These are phyloP conservation scores for Taiozyma sp. DNA, from an alignment of 1,139 yeast species.

Conservation along the genomic window DNA sequence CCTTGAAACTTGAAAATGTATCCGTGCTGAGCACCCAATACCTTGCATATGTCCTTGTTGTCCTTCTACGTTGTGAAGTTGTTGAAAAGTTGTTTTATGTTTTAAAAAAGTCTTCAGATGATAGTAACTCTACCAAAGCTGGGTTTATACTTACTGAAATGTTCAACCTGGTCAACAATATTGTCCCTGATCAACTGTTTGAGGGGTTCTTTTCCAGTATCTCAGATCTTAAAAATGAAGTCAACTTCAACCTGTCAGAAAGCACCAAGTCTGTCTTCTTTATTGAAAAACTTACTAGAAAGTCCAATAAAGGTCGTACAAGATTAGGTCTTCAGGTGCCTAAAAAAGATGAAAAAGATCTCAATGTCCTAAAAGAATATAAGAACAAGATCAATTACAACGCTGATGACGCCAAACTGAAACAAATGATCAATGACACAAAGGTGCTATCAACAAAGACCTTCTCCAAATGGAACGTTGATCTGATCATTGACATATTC, in stretches of 20 bases:
- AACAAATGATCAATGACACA: conserved; percentile 59
- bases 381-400: conserved; percentile 43
- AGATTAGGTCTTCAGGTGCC: conserved; percentile 28
- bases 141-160: conserved; percentile 60
- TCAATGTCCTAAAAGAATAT: conserved; percentile 34
- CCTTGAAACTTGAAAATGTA: conserved; percentile 27
- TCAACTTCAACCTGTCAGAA: conserved; percentile 1
- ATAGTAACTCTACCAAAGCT: conserved; percentile 50
- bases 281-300: conserved; percentile 41
- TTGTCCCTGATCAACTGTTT: conserved; percentile 31
- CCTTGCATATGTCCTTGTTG: conserved; percentile 49
- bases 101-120: conserved; percentile 42
- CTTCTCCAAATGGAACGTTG: conserved; percentile 88
- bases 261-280: conserved; percentile 10
- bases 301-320: conserved; percentile 32
- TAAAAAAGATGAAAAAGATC: conserved; percentile 17
- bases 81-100: conserved; percentile 42
- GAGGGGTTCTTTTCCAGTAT: conserved; percentile 1
- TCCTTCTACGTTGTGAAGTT: conserved; percentile 53
- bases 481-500: conserved; percentile 54
- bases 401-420: conserved; percentile 68
- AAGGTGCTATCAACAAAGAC: conserved; percentile 74
- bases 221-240: conserved; percentile 3
- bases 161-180: conserved; percentile 44
- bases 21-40: conserved; percentile 47